Conservation (phyloP, 2,329 filamentous ascomycete species). For the Epichloe coenophiala region DNA sequence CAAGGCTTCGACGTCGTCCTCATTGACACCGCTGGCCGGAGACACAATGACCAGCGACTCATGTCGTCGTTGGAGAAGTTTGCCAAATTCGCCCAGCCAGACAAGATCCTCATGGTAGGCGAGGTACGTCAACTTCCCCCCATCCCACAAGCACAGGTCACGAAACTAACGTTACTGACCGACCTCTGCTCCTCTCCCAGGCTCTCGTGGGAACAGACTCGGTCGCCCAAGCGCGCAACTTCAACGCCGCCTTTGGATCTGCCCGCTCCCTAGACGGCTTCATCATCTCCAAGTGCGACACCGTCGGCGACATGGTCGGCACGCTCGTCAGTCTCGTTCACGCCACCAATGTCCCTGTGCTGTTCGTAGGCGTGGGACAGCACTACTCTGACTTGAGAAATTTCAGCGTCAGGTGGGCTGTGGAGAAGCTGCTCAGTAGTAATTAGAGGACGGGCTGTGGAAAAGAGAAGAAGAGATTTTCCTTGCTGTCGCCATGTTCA, state of each 20-base stretch:
- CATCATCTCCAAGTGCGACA: conserved; percentile 97
- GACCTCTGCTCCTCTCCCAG: conserved; percentile 16
- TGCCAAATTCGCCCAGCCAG: conserved; percentile 85
- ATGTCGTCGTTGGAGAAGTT: conserved; percentile 98
- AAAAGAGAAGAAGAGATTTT: no score
- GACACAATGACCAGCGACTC: conserved; percentile 88
- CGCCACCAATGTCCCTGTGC: conserved; percentile 87
- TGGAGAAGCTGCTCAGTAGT: conserved; percentile 48
- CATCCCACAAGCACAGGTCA: conserved; percentile 2
- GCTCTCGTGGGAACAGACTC: conserved; percentile 91
- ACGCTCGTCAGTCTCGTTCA: conserved; percentile 95
- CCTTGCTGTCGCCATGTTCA: no score
- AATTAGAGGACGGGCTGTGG: conserved; percentile 16
- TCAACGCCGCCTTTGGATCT: conserved; percentile 81
- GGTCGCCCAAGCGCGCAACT: conserved; percentile 90
- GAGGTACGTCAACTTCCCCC: conserved; percentile 23
- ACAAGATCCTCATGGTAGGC: conserved; percentile 96
- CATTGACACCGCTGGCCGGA: conserved; percentile 87
- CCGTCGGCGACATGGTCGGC: conserved; percentile 96
- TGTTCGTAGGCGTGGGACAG: conserved; percentile 71
- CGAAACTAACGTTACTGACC: background rate
- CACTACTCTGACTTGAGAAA: conserved; percentile 56
- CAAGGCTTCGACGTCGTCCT: conserved; percentile 83
- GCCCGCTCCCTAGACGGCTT: conserved; percentile 80
- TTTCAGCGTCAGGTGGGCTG: conserved; percentile 57